Evolutionary conservation across 163 green algal species (phyloP).

Genomic region (Scenedesmus sp.): DNA sequence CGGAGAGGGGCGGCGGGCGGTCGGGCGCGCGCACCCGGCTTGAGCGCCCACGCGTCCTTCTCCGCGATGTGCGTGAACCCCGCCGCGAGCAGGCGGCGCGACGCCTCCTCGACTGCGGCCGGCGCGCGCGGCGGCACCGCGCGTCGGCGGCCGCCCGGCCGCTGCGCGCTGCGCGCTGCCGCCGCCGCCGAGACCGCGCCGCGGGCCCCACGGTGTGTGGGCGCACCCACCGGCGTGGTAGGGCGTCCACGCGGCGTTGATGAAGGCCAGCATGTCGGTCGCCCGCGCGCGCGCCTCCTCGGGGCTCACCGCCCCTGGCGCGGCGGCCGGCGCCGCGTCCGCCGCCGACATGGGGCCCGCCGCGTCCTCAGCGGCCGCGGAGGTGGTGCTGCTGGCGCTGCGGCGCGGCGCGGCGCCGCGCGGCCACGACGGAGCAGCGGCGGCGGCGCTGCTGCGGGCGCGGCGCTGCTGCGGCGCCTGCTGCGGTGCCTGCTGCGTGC

Average conservation of each 20-base stretch:
- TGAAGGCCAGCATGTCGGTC: slow-evolving; percentile 77
- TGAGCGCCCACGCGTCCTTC: slow-evolving; percentile 72
- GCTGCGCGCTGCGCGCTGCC: too few species aligned
- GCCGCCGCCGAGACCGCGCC: too few species aligned
- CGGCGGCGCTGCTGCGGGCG: too few species aligned
- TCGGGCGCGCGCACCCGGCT: slow-evolving; percentile 54
- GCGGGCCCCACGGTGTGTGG: too few species aligned
- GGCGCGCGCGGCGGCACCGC: too few species aligned
- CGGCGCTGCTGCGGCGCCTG: too few species aligned
- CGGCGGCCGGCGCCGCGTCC: not conserved
- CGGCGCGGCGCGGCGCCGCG: not conserved
- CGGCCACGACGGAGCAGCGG: too few species aligned
- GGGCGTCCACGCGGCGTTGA: slow-evolving; percentile 88
- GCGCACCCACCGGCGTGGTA: too few species aligned
- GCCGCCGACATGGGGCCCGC: not conserved
- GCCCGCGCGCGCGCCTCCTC: slow-evolving; percentile 20
- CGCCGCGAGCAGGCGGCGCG: slow-evolving; percentile 65
- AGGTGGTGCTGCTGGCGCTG: not conserved
- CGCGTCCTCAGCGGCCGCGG: not conserved
- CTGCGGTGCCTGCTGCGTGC: too few species aligned
- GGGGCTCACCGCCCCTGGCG: not conserved
- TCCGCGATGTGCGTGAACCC: slow-evolving; percentile 85
- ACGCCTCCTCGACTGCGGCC: slow-evolving; percentile 82
- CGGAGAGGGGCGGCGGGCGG: too few species aligned
- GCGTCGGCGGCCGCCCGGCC: too few species aligned